A percentile compares a stretch with the other conserved stretches of the same genome.
Evolutionary conservation across 192 early-diverging fungal species (phyloP).

Genomic region (Umbelopsis vinacea): DNA sequence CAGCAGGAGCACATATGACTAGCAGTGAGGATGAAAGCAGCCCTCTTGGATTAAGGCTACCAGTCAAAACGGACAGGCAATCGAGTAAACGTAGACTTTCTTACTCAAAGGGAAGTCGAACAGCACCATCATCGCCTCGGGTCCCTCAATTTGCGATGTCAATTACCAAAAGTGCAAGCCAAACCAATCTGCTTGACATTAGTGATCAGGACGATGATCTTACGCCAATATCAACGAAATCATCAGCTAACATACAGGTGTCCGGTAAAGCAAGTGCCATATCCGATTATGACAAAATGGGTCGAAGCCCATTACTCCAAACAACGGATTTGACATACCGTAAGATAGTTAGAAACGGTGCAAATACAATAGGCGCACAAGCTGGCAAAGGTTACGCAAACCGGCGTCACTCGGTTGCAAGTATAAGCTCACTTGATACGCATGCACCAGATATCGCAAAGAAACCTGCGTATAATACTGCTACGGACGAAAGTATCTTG

Average conservation of each 20-base stretch:
- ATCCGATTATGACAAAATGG: neutral
- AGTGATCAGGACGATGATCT: neutral
- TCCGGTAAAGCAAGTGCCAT: neutral
- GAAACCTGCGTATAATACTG: neutral
- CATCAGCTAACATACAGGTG: neutral
- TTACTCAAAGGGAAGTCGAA: slow-evolving; percentile 7
- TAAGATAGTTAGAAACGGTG: neutral
- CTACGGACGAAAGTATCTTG: slow-evolving; percentile 15
- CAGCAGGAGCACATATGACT: neutral
- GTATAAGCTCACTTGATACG: slow-evolving; percentile 11
- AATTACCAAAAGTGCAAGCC: neutral
- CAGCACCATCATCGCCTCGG: slow-evolving; percentile 3
- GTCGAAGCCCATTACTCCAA: neutral
- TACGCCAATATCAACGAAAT: neutral
- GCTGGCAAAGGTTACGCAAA: neutral
- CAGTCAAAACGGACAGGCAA: neutral
- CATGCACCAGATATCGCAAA: neutral
- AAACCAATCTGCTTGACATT: neutral
- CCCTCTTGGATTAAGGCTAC: neutral
- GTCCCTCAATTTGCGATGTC: neutral
- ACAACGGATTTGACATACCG: neutral
- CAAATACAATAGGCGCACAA: neutral
- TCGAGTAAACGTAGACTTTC: neutral
- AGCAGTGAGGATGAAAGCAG: slow-evolving; percentile 16
- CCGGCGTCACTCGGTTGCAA: slow-evolving; percentile 15